phyloP scores from a whole-genome alignment of 208 protist genomes.

The Strigomonas galati region DNA sequence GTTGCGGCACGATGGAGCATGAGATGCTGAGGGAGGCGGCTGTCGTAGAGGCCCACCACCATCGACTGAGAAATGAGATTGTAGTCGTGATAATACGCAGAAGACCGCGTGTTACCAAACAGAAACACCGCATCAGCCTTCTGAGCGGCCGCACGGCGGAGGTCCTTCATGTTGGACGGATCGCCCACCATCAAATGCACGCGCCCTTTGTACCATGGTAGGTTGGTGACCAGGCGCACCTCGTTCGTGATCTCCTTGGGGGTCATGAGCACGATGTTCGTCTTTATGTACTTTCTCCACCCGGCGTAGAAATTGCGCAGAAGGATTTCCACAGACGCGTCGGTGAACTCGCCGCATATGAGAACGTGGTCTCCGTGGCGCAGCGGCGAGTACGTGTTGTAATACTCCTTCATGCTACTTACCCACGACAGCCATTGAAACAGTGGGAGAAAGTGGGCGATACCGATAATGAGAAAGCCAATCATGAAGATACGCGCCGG shows the following conservation, averaged over 20 bases:
- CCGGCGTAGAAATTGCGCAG: constrained; percentile 73
- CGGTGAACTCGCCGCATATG: constrained; percentile 64
- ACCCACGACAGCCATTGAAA: constrained; percentile 51
- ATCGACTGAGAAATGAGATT: constrained; percentile 66
- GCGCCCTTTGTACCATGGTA: constrained; percentile 71
- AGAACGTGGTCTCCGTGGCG: constrained; percentile 55
- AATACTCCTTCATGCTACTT: constrained; percentile 33
- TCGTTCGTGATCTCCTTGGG: constrained; percentile 51
- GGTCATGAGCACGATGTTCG: constrained; percentile 62
- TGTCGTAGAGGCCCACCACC: constrained; percentile 58
- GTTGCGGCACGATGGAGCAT: constrained; percentile 59
- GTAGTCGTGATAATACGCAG: constrained; percentile 79
- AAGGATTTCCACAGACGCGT: constrained; percentile 62
- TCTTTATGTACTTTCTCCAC: constrained; percentile 78
- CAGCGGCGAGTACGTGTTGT: constrained; percentile 46
- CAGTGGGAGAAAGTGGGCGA: constrained; percentile 77
- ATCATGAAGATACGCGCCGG: constrained; percentile 67
- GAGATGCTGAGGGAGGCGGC: constrained; percentile 70
- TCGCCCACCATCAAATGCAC: constrained; percentile 72
- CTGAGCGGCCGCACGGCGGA: constrained; percentile 50
- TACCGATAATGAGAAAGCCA: constrained; percentile 60
- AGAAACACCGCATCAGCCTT: constrained; percentile 81
- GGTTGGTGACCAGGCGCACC: constrained; percentile 54
- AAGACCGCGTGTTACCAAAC: constrained; percentile 61
- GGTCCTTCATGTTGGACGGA: constrained; percentile 41